phyloP scores from a whole-genome alignment of 1,284 basidiomycete species.

The Moesziomyces globuligerus region DNA sequence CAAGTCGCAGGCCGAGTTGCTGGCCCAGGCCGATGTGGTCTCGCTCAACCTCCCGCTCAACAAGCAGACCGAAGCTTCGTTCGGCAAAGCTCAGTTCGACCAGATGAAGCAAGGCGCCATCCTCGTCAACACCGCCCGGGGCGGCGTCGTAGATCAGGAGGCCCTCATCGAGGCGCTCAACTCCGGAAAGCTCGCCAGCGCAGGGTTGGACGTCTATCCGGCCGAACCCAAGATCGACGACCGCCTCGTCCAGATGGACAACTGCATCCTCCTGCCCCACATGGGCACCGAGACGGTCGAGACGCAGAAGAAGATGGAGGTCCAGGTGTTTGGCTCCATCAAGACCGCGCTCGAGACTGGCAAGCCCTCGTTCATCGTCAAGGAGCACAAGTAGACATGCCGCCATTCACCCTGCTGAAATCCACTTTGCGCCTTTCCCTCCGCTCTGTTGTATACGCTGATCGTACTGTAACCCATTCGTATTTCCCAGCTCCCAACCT shows the following conservation, averaged over 20 bases:
- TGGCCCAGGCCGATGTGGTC: conserved; percentile 69
- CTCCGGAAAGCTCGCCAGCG: conserved; percentile 69
- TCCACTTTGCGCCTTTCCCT: neutral
- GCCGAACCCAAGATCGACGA: conserved; percentile 47
- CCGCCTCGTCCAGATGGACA: conserved; percentile 40
- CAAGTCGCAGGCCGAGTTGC: conserved; percentile 67
- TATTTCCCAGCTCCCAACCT: no score
- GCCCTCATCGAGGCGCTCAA: conserved; percentile 56
- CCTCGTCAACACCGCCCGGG: conserved; percentile 71
- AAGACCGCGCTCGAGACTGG: conserved; percentile 45
- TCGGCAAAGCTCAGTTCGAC: conserved; percentile 67
- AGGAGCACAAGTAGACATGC: conserved; percentile 43
- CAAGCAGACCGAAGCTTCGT: conserved; percentile 67
- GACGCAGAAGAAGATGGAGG: conserved; percentile 54
- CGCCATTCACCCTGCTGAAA: neutral
- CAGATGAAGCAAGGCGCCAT: conserved; percentile 68
- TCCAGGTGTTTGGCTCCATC: conserved; percentile 45
- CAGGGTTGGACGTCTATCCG: conserved; percentile 88
- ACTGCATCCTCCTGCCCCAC: conserved; percentile 42
- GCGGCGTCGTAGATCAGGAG: conserved; percentile 69
- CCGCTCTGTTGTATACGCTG: no score
- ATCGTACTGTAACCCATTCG: no score
- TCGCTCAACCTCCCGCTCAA: conserved; percentile 71
- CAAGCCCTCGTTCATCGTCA: conserved; percentile 45
- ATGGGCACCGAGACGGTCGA: conserved; percentile 53